These are phyloP conservation scores for Tulasnella sp. DNA, from an alignment of 768 basidiomycete species.

Conservation along the genomic window DNA sequence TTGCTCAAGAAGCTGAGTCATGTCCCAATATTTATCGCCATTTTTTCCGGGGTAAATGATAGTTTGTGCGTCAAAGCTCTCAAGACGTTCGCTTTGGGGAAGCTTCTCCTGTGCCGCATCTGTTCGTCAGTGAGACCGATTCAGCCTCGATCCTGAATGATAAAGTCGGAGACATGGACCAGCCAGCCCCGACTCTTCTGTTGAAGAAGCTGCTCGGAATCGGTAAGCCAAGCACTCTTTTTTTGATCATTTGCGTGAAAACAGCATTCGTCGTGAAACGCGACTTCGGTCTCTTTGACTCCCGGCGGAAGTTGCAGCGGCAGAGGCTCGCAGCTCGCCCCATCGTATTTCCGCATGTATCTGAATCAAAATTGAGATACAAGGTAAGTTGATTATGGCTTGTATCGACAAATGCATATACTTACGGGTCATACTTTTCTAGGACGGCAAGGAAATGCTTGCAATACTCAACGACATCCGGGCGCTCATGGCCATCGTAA, in stretches of 20 bases:
- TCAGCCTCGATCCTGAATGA: slow-evolving; percentile 32
- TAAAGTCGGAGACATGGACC: slow-evolving; percentile 40
- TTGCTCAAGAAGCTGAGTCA: slow-evolving; percentile 18
- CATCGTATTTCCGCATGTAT: not conserved
- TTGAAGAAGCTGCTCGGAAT: slow-evolving; percentile 21
- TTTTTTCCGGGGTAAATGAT: slow-evolving; percentile 21
- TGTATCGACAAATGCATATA: too few species aligned
- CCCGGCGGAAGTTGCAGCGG: slow-evolving; percentile 21
- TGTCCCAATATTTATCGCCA: slow-evolving; percentile 19
- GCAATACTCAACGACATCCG: slow-evolving; percentile 23
- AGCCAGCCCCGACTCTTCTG: slow-evolving; percentile 33
- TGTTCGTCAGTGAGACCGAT: slow-evolving; percentile 27
- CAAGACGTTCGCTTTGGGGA: slow-evolving; percentile 17
- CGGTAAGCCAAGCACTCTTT: slow-evolving; percentile 16
- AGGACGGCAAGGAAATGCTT: not conserved
- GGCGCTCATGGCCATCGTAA: slow-evolving; percentile 35
- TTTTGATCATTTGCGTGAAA: slow-evolving; percentile 30
- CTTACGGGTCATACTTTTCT: not conserved
- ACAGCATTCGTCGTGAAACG: slow-evolving; percentile 33
- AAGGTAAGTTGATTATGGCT: too few species aligned
- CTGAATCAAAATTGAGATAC: not conserved
- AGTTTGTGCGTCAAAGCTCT: slow-evolving; percentile 29
- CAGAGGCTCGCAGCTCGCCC: not conserved
- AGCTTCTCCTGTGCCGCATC: not conserved
- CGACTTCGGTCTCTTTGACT: slow-evolving; percentile 27